Evolutionary conservation across 2,329 filamentous ascomycete genomes (phyloP), one percentile per base, ranked within the genome.

Genomic region (Dactylonectria macrodidyma): DNA sequence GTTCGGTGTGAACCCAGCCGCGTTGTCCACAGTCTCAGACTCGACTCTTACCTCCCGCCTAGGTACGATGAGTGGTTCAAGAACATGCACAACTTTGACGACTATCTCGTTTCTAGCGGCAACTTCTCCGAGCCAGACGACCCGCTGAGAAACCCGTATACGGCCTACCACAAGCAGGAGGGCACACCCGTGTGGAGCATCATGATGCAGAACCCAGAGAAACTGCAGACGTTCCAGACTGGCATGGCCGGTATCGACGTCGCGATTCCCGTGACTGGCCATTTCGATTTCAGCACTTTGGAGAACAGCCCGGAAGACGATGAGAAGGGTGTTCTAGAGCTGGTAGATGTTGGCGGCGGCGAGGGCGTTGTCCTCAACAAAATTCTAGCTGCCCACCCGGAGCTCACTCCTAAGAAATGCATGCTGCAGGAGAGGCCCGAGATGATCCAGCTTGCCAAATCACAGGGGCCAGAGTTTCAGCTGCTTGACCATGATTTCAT

Each of bases 51-150:
- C 41, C 41, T 30, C 59, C 19, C 2, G 22, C 3, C 48, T 36
- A 78, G 76, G 77, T 78, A 79, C 46, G 78, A 80, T 54, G 75
- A 78, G 44, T 80, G 77, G 76, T 74, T 79, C 63, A 79, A 76
- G 55, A 75, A 77, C 55, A 78, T 78, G 75, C 68, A 76, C 71
- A 75, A 75, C 66, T 80, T 80, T 52, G 75, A 79, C 71, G 78
- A 79, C 24, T 79, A 80, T 54, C 74, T 80, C 55, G 62, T 65
- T 26, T 67, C 67, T 12, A 69, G 68, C 19, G 69, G 69, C 16
- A 73, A 72, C 56, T 69, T 73, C n/a, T 65, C 66, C n/a, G 75
- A 79, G 26, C 77, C 77, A 0, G 67, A 78, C 36, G 74, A 80
- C 50, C 73, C 75, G 2, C 63, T 76, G 2, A 57, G 70, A 19